Conservation (phyloP, 2,329 filamentous ascomycete species). For the Neonectria coccinea region DNA sequence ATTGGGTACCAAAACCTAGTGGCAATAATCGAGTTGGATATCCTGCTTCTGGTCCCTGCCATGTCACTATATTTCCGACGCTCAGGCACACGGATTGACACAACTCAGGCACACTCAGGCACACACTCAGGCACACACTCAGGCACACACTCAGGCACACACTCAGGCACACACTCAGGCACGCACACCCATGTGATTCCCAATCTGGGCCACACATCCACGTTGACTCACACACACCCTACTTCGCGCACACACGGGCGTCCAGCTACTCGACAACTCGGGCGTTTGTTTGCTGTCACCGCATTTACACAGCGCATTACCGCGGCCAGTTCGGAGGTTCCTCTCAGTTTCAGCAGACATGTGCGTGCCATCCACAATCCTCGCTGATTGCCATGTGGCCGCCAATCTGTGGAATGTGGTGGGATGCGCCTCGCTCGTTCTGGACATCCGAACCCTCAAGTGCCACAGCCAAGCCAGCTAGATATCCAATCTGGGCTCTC, state of each 20-base stretch:
- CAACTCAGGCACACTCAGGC: conserved; percentile 1
- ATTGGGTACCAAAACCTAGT: conserved; percentile 1
- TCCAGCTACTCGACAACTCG: background rate
- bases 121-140: conserved; percentile 11
- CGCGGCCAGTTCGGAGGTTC: background rate
- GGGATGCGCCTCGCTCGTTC: conserved; percentile 23
- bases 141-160: no score
- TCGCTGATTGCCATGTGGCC: conserved; percentile 16
- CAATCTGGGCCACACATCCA: background rate
- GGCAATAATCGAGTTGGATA: background rate
- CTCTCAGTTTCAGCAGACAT: conserved; percentile 7
- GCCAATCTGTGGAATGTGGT: conserved; percentile 18
- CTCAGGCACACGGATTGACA: conserved; percentile 21
- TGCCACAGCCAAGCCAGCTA: background rate
- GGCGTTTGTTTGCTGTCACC: conserved; percentile 4
- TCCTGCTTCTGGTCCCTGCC: conserved; percentile 1
- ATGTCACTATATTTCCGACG: conserved; percentile 6
- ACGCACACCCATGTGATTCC: conserved; percentile 2
- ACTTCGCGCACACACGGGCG: background rate
- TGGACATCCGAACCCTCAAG: conserved; percentile 1
- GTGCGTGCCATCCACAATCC: conserved; percentile 4
- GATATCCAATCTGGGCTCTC: background rate
- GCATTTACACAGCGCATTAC: conserved; percentile 2
- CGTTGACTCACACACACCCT: background rate
- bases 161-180: conserved; percentile 1